Percentiles rank a stretch among this genome's conserved stretches.
Conservation (phyloP, 257 asterid species). For the Petunia secreta region DNA sequence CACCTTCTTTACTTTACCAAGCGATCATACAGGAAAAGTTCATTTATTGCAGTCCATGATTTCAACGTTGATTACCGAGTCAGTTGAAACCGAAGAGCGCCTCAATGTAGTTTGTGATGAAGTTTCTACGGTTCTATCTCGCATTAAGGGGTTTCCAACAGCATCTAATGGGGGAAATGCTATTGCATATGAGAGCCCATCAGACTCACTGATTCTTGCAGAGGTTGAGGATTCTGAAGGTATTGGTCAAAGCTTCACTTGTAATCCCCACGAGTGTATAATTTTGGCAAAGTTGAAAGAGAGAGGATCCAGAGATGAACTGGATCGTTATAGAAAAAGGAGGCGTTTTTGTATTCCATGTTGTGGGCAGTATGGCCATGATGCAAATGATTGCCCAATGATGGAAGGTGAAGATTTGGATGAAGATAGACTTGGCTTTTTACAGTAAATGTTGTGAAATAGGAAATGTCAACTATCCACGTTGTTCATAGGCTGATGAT, state of each 20-base stretch:
- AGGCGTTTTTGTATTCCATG: constrained; percentile 50
- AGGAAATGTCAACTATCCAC: not conserved
- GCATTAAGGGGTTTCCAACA: constrained; percentile 70
- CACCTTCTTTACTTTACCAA: constrained; percentile 45
- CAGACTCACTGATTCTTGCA: constrained; percentile 48
- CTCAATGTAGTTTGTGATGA: constrained; percentile 80
- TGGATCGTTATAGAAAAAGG: constrained; percentile 52
- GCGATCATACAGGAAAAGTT: constrained; percentile 67
- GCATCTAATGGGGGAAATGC: constrained; percentile 38
- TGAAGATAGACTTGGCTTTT: constrained; percentile 48
- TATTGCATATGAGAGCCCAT: constrained; percentile 51
- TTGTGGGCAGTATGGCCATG: constrained; percentile 53
- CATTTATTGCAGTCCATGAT: constrained; percentile 80
- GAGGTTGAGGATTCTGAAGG: constrained; percentile 64
- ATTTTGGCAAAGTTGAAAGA: constrained; percentile 47
- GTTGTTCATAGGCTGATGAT: not conserved
- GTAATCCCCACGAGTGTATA: constrained; percentile 31
- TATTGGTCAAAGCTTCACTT: constrained; percentile 48
- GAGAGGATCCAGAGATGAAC: constrained; percentile 49
- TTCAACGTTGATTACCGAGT: constrained; percentile 69
- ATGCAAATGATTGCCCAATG: constrained; percentile 48
- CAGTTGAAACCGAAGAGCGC: constrained; percentile 72
- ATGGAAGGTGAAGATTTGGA: constrained; percentile 48
- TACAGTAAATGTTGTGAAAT: constrained; percentile 32
- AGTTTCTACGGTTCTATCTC: constrained; percentile 65